phyloP scores from a whole-genome alignment of 140 eudicot genomes.

The Stevia rebaudiana region DNA sequence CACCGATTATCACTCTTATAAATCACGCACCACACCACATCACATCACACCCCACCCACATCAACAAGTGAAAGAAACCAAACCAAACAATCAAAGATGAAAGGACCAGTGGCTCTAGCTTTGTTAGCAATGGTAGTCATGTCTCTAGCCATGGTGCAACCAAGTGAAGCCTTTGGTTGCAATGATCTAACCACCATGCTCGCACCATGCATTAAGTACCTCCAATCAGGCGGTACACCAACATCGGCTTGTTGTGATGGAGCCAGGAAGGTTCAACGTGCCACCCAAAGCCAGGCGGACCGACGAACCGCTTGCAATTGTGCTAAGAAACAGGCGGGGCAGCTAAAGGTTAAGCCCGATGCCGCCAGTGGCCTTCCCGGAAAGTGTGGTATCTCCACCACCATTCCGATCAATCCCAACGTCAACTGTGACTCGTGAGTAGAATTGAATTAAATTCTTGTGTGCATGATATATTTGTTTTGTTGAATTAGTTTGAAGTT shows the following conservation, averaged over 20 bases:
- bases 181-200: slow-evolving; percentile 21
- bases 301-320: slow-evolving; percentile 49
- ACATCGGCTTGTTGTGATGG: slow-evolving; percentile 34
- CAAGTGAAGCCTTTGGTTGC: slow-evolving; percentile 40
- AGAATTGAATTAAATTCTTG: too few species aligned
- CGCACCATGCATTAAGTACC: slow-evolving; percentile 39
- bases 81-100: slow-evolving; percentile 29
- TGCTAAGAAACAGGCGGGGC: slow-evolving; percentile 31
- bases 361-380: slow-evolving; percentile 33
- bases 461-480: neutral
- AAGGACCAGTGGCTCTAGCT: slow-evolving; percentile 27
- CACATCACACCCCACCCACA: neutral
- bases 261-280: slow-evolving; percentile 22
- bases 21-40: slow-evolving; percentile 10
- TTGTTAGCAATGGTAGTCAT: slow-evolving; percentile 40
- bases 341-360: slow-evolving; percentile 18
- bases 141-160: slow-evolving; percentile 31
- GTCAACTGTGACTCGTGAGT: slow-evolving; percentile 38
- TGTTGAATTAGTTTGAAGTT: neutral
- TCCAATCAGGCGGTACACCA: slow-evolving; percentile 37
- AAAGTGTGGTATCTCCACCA: slow-evolving; percentile 29
- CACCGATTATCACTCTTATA: slow-evolving; percentile 25
- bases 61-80: neutral
- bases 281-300: slow-evolving; percentile 25
- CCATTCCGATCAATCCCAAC: slow-evolving; percentile 32